These are phyloP conservation scores for Globisporangium middletonii DNA, from an alignment of 352 stramenopile species.

Conservation along the genomic window DNA sequence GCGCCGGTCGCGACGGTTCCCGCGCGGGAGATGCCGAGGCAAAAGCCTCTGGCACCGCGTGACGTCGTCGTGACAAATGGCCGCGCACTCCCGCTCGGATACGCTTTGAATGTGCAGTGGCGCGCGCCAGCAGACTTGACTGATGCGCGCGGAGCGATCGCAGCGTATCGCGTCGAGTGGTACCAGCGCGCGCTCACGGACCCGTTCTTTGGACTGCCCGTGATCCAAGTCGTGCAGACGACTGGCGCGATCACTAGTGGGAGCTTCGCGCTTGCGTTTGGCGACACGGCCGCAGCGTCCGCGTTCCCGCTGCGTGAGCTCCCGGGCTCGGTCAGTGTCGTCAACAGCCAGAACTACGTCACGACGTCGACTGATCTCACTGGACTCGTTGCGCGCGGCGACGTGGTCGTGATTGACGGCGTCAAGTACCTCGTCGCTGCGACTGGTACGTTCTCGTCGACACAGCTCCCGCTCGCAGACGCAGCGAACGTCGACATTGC, in stretches of 20 bases:
- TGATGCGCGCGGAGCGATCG: constrained; percentile 10
- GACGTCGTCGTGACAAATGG: constrained; percentile 39
- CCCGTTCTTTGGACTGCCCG: constrained; percentile 49
- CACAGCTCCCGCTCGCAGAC: constrained; percentile 49
- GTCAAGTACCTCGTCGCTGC: constrained; percentile 71
- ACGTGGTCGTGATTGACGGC: constrained; percentile 74
- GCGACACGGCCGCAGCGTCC: constrained; percentile 12
- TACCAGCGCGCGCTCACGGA: constrained; percentile 45
- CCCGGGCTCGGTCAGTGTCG: constrained; percentile 46
- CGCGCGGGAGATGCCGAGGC: constrained; percentile 52
- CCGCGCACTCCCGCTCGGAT: constrained; percentile 24
- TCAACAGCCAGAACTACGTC: constrained; percentile 49
- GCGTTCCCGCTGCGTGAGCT: constrained; percentile 24
- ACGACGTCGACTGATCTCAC: constrained; percentile 88
- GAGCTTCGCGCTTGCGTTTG: constrained; percentile 65
- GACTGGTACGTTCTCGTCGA: constrained; percentile 65
- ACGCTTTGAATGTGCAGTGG: constrained; percentile 53
- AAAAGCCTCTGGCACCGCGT: constrained; percentile 36
- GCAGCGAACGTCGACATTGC: constrained; percentile 19
- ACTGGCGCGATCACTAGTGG: constrained; percentile 41
- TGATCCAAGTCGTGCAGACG: constrained; percentile 51
- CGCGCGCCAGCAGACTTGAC: constrained; percentile 20
- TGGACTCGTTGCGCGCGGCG: constrained; percentile 71
- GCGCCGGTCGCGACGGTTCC: constrained; percentile 37
- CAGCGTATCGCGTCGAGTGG: constrained; percentile 64